Evolutionary conservation across 148 eudicot genomes (phyloP), one percentile per base, ranked within the genome.

Genomic region (Heliosperma pusillum): DNA sequence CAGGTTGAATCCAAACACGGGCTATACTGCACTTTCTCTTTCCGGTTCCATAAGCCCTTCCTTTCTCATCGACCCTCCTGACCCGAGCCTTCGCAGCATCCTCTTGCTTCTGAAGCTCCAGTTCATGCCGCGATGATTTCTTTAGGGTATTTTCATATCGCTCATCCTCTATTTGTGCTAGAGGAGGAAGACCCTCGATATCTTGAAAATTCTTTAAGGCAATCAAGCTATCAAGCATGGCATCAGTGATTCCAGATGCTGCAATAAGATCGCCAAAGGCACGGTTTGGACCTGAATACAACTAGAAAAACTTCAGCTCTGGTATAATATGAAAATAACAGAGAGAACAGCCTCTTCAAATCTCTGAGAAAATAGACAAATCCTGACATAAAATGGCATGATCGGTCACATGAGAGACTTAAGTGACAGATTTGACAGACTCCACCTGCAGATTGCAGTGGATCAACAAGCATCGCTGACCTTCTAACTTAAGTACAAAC

Each of bases 31-130:
- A 91, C 82, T 94, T 94, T 79, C 98, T 87, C 79, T 76, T 88
- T 80, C 98, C 98, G 22, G 97, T 91, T 45, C 97, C 98, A 81
- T 94, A 94, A 72, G 98, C 97, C 83, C 97, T 91, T 72, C 96
- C 98, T 79, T 94, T 86, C 21, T 80, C 88, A 71, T 92, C 98
- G 26, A 94, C 90, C 78, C 82, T 70, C 77, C 90, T 82, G 36
- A 94, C 96, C 42, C 98, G 86, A 73, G 92, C 82, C 60, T 86
- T 90, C 42, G 97, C 95, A 72, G 83, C 84, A 77, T 90, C 96
- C 81, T 91, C 96, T 80, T 91, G 98, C 70, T 91, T 91, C 78
- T 82, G 89, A 75, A 87, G 87, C 82, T 94, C 98, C 78, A 91
- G 80, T 61, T 92, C 98, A 80, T 81, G 88, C 78, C 92, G 82